These are phyloP conservation scores for Fusarium verrucosum DNA, from an alignment of 2,329 filamentous ascomycete genomes.

Conservation along the genomic window DNA sequence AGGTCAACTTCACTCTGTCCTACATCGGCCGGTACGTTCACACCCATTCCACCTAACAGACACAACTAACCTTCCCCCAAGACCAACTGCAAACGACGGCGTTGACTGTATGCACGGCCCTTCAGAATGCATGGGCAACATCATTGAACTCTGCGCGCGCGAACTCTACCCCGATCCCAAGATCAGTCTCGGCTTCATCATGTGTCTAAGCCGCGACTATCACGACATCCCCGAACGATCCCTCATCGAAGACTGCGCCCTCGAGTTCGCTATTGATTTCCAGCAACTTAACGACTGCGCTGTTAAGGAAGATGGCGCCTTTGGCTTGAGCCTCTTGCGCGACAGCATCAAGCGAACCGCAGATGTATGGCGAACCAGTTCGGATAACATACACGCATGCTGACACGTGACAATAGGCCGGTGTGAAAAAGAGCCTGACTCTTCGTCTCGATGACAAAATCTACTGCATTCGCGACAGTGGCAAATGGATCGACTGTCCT, in stretches of 20 bases:
- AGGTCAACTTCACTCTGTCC: conserved; percentile 90
- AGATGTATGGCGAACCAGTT: conserved; percentile 54
- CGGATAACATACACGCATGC: not conserved
- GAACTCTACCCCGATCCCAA: conserved; percentile 85
- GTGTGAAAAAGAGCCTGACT: conserved; percentile 78
- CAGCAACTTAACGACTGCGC: conserved; percentile 83
- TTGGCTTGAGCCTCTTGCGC: conserved; percentile 73
- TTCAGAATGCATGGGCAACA: conserved; percentile 89
- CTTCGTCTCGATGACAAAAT: conserved; percentile 80
- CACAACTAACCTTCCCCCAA: conserved; percentile 48
- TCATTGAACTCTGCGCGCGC: conserved; percentile 90
- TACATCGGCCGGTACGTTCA: conserved; percentile 80
- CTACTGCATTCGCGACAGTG: conserved; percentile 84
- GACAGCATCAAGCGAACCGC: conserved; percentile 72
- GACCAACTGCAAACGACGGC: conserved; percentile 78
- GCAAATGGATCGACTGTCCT: conserved; percentile 82
- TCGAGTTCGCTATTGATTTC: conserved; percentile 91
- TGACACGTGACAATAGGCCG: conserved; percentile 56
- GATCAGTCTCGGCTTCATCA: conserved; percentile 89
- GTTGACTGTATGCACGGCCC: conserved; percentile 91
- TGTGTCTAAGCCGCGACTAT: conserved; percentile 85
- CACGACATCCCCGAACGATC: conserved; percentile 76
- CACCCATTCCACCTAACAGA: not conserved
- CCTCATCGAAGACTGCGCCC: conserved; percentile 86
- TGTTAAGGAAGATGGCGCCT: conserved; percentile 76